Base-by-base conservation (phyloP, 306 rosid species). In the Echinosophora koreensis region DNA sequence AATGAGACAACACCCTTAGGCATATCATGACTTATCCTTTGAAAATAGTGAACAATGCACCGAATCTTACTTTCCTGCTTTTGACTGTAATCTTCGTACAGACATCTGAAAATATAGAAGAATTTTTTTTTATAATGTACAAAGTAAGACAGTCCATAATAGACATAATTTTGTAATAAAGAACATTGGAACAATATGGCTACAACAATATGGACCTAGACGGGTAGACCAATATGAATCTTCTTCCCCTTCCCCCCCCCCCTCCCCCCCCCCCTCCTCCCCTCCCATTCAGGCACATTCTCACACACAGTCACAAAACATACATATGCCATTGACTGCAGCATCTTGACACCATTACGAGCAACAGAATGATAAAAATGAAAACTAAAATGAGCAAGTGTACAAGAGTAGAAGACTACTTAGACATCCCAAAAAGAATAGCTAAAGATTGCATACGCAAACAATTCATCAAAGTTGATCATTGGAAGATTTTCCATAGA, bases 1-100 rank as follows among this genome's bases (percentile, higher is more conserved):
- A 87, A 92, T 35, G 97, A 90, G 80, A 95, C 92, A 56, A 81
- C 54, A 41, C 97, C 95, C 80, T 41, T 22, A 14, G 97, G 98
- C 83, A 89, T 84, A 61, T 63, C 47, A 80, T 88, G 80, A 81
- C 86, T 84, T 84, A 89, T 89, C 90, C 93, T 89, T 83, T 83
- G 85, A 88, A 95, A 90, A 85, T 95, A 92, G 82, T 92, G 97
- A 76, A 89, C 56, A 17, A 92, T 80, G 86, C 98, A 95, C 81
- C 82, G 56, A 82, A 95, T 87, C 96, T 95, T 95, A 79, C 57
- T 87, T 88, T 92, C 91, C 83, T 89, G 97, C 63, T 73, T 90
- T 70, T 78, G 71, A 63, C 67, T 81, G 81, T 86, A 79, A 73
- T 83, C 71, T n/a, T 88, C 87, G 76, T 71, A 87, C 71, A 95